A percentile compares a stretch with the other conserved stretches of the same genome.
Conservation (phyloP, 73 alveolate genomes). For the Paramecium caudatum region DNA sequence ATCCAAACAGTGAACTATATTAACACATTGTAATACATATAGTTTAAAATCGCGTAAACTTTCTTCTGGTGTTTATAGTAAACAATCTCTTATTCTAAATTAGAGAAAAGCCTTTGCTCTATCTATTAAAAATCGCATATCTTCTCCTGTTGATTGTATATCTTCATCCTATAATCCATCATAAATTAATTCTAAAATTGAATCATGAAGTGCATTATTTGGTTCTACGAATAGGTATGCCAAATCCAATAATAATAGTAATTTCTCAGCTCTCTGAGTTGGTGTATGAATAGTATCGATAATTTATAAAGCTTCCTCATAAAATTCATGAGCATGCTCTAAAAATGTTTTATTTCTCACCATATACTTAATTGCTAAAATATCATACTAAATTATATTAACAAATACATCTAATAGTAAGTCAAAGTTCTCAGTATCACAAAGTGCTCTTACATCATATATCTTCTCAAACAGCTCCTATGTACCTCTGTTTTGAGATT, state of each 20-base stretch:
- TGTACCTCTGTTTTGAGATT: conserved; percentile 37
- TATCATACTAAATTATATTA: too few species aligned
- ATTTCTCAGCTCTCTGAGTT: neutral
- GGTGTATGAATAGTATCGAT: neutral
- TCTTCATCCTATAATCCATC: conserved; percentile 30
- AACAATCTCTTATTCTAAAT: neutral
- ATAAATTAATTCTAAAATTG: neutral
- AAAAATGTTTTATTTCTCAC: neutral
- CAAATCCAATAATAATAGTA: neutral
- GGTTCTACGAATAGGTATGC: neutral
- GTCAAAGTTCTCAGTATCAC: conserved; percentile 29
- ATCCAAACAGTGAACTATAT: neutral
- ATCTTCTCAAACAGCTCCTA: neutral
- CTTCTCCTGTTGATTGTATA: neutral
- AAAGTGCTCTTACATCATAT: neutral
- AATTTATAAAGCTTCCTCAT: neutral
- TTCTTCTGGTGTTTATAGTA: neutral
- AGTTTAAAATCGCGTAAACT: neutral
- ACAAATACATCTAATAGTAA: neutral
- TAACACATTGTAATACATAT: neutral
- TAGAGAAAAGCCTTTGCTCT: neutral
- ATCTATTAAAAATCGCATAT: neutral
- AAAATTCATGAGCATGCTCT: neutral
- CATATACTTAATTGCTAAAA: conserved; percentile 21
- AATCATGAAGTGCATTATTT: neutral